Evolutionary conservation across 805 yeast genomes (phyloP), one percentile per base, ranked within the genome.

Genomic region (Saccharomyces mikatae): DNA sequence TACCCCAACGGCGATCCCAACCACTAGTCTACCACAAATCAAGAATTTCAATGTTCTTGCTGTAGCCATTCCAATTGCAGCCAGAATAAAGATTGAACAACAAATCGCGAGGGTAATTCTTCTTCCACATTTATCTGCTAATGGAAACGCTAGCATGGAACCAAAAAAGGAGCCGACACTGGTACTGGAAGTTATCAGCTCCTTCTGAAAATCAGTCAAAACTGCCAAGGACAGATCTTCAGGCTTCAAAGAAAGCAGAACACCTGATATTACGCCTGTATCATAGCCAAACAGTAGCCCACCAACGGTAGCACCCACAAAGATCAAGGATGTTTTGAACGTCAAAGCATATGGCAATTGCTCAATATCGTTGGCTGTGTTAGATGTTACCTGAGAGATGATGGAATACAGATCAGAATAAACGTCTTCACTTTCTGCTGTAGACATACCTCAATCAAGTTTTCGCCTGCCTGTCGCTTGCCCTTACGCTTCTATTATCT

Each of bases 1-100:
- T 28, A 80, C 78, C 14, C 94, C 94, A 26, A 87, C 83, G 8
- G 86, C 89, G 27, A 84, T 62, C n/a, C 91, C 91, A 14, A 86
- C 79, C 31, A 83, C 66, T 30, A 80, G 75, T 55, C 92, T 74
- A 1, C 92, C 92, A 50, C 73, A 59, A 32, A 76, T 68, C 54
- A 79, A 62, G 57, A 73, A 74, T 54, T 66, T 58, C 64, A 82
- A 73, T 13, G 71, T 66, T 24, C 64, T 55, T 1, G 73, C 60
- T 13, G 79, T 62, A 0, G 81, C 69, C 66, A 81, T 77, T 62
- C 78, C 77, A 17, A 80, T 58, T 2, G 83, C 81, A 13, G 81
- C 73, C 13, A 76, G 61, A 46, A 78, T 74, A 56, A 81, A 76
- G 0, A 77, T 63, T 60, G 74, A 64, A 50, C 82, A 73, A 53